Conservation (phyloP, 306 rosid species). For the Prunus padus region DNA sequence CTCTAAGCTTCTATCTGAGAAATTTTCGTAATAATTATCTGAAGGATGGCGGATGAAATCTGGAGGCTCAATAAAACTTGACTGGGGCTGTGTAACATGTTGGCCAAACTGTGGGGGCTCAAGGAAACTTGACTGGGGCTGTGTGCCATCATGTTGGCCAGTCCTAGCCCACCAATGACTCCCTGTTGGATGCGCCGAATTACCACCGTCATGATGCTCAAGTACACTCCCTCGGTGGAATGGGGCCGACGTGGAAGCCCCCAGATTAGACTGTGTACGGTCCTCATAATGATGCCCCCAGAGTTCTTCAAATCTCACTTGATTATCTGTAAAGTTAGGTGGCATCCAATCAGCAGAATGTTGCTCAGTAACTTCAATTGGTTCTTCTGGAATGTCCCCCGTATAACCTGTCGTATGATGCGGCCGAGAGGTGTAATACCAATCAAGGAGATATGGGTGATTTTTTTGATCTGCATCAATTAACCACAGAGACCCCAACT, state of each 20-base stretch:
- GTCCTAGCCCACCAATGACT: conserved; percentile 90
- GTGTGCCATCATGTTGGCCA: conserved; percentile 20
- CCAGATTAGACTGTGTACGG: conserved; percentile 48
- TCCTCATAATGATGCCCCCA: conserved; percentile 31
- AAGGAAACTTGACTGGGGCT: conserved; percentile 61
- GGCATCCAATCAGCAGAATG: conserved; percentile 53
- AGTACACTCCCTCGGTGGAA: conserved; percentile 55
- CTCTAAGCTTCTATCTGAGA: conserved; percentile 63
- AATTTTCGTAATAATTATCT: conserved; percentile 28
- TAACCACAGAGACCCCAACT: conserved; percentile 57
- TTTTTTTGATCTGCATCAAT: conserved; percentile 52
- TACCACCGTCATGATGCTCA: conserved; percentile 33
- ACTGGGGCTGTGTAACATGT: conserved; percentile 34
- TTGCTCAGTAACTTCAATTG: conserved; percentile 38
- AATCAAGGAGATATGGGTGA: conserved; percentile 76
- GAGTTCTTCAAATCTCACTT: conserved; percentile 40
- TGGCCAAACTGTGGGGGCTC: conserved; percentile 74
- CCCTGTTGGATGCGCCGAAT: conserved; percentile 22
- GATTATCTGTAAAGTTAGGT: conserved; percentile 34
- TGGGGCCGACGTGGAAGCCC: conserved; percentile 68
- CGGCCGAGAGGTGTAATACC: conserved; percentile 67
- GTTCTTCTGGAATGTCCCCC: conserved; percentile 34
- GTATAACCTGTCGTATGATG: conserved; percentile 19
- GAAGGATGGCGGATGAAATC: conserved; percentile 44
- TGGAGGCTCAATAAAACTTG: conserved; percentile 90